These are phyloP conservation scores for Ustilago loliicola DNA, from an alignment of 1,284 basidiomycete genomes.

Conservation along the genomic window DNA sequence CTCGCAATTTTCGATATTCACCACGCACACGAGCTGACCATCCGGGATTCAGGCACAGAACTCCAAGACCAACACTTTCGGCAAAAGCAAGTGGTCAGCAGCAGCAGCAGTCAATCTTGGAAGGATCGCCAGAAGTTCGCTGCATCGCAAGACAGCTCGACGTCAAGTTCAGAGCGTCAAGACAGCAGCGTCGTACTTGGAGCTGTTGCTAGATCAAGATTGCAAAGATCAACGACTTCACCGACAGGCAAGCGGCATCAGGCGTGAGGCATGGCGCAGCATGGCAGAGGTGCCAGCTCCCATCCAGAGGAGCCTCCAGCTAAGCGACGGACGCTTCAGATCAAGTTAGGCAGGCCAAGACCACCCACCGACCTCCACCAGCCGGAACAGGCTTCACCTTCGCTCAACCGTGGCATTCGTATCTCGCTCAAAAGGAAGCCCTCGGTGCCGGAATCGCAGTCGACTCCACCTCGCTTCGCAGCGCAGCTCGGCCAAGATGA, in stretches of 20 bases:
- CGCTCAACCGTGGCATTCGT: conserved; percentile 38
- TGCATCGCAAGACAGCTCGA: conserved; percentile 8
- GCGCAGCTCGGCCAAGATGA: conserved; percentile 10
- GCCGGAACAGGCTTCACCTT: conserved; percentile 32
- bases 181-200: neutral
- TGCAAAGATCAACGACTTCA: neutral
- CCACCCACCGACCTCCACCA: conserved; percentile 17
- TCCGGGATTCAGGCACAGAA: conserved; percentile 11
- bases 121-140: conserved; percentile 11
- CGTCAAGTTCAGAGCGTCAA: neutral
- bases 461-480: conserved; percentile 23
- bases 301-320: conserved; percentile 42
- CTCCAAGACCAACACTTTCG: conserved; percentile 11
- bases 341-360: conserved; percentile 45
- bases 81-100: conserved; percentile 10
- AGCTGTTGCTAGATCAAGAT: too few species aligned
- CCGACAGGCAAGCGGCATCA: neutral
- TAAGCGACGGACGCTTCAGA: conserved; percentile 44
- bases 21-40: conserved; percentile 6
- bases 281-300: conserved; percentile 29
- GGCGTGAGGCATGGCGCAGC: conserved; percentile 36
- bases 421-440: conserved; percentile 51
- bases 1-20: conserved; percentile 15
- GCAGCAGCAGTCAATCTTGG: neutral
- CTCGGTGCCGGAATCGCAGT: conserved; percentile 21